Percentiles rank a stretch among this genome's conserved stretches.
These are phyloP conservation scores for Marchantia paleacea DNA, from an alignment of 225 moss, liverwort and hornwort genomes.

Conservation along the genomic window DNA sequence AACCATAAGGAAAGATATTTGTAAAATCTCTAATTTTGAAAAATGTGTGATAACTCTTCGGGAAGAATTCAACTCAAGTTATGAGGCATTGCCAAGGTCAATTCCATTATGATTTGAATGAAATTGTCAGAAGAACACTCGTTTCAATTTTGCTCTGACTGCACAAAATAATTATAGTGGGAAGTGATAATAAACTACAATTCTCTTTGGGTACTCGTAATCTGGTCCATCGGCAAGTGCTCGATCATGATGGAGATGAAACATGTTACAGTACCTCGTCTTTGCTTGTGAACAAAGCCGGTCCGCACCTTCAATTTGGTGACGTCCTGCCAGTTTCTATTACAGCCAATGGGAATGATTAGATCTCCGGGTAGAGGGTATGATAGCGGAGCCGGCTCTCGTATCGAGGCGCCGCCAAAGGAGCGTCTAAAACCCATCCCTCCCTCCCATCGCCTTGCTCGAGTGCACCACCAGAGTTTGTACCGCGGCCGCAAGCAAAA, in stretches of 20 bases:
- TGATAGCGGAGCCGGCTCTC: conserved; percentile 8
- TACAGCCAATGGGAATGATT: neutral
- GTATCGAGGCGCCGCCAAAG: conserved; percentile 8
- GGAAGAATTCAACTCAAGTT: no score
- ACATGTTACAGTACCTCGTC: neutral
- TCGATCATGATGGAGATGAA: conserved; percentile 6
- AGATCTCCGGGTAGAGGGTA: neutral
- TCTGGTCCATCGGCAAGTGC: neutral
- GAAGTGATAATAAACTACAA: neutral
- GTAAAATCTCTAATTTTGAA: no score
- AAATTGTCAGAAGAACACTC: no score
- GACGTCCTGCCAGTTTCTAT: neutral
- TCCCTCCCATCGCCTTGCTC: neutral
- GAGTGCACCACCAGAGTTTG: neutral
- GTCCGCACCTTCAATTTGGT: neutral
- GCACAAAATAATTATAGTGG: no score
- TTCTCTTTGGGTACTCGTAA: no score
- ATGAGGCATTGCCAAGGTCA: no score
- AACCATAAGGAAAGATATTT: no score
- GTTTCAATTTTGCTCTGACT: no score
- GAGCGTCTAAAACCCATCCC: conserved; percentile 6
- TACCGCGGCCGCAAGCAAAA: neutral
- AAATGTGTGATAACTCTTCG: no score
- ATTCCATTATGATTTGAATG: no score
- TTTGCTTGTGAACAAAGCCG: neutral